phyloP scores from a whole-genome alignment of 2,329 filamentous ascomycete species.

The Stagonosporopsis tanaceti region DNA sequence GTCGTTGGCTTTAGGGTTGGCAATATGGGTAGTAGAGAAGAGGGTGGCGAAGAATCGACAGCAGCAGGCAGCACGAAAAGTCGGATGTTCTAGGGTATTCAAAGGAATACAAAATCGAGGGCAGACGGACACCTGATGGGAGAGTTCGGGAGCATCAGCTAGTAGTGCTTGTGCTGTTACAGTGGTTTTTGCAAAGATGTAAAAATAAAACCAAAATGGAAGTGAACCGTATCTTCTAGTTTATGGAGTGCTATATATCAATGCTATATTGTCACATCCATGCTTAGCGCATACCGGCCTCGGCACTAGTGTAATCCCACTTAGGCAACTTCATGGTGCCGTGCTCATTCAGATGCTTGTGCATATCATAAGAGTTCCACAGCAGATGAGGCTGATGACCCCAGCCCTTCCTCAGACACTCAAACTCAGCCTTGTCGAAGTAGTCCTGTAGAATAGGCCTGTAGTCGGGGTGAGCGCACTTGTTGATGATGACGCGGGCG shows the following conservation, averaged over 20 bases:
- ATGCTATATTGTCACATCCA: background rate
- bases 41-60: too few relatives aligned
- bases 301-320: slow-evolving; percentile 58
- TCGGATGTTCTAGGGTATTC: too few relatives aligned
- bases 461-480: slow-evolving; percentile 87
- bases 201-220: background rate
- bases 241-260: background rate
- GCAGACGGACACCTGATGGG: too few relatives aligned
- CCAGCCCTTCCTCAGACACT: slow-evolving; percentile 86
- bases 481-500: slow-evolving; percentile 83
- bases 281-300: slow-evolving; percentile 13
- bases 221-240: background rate
- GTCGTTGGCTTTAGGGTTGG: too few relatives aligned
- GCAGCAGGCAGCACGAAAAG: too few relatives aligned
- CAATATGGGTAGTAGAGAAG: too few relatives aligned
- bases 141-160: too few relatives aligned
- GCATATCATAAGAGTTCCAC: slow-evolving; percentile 88
- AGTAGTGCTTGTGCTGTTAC: too few relatives aligned
- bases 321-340: slow-evolving; percentile 86
- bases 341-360: slow-evolving; percentile 80
- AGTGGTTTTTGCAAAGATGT: too few relatives aligned
- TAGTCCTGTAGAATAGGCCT: slow-evolving; percentile 82
- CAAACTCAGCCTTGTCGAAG: slow-evolving; percentile 84
- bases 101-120: too few relatives aligned
- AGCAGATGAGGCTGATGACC: slow-evolving; percentile 89